Evolutionary conservation across 2,329 filamentous ascomycete species (phyloP), one percentile per base, ranked within the genome.

Genomic region (Aspergillus melleus): DNA sequence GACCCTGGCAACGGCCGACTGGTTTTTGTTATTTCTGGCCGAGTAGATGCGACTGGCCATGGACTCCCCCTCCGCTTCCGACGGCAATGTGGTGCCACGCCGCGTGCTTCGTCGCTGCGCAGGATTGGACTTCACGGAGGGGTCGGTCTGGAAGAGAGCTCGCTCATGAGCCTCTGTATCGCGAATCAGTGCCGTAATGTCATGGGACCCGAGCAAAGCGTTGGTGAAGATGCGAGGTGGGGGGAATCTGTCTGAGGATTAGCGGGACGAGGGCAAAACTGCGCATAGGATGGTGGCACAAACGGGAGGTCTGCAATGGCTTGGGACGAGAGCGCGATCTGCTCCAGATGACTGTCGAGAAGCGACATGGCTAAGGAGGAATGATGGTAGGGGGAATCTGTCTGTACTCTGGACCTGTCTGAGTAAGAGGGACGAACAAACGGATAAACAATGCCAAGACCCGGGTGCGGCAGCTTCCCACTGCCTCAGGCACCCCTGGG

Each of bases 101-200:
- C 84, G 75, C 50, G 73, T 78, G 60, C 70, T 75, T 70, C 66
- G 82, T 73, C 68, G 79, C 68, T 69, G 84, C 63, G 74, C 80
- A 58, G 81, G 74, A 72, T 80, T 63, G 70, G 76, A 46, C 3
- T 83, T 82, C 5, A 79, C 83, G 0, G 90, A 86, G 0, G 90
- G 87, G 1, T 94, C 92, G 0, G 96, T 88, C 42, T 94, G 96
- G 80, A 98, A 99, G 19, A 99, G 86, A 6, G 94, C 94, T 70
- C 93, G 90, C 76, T 99, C 95, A 78, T 98, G 94, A 22, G 90
- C 80, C 77, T 99, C 95, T 3, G 94, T 97, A 75, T 99, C 95
- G 61, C 95, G 90, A 70, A 99, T 97, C 52, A 99, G 81, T 12
- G 91, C 86, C 4, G 95, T 98, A 68, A 99, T 98, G 76, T 99